Evolutionary conservation across 2,329 filamentous ascomycete species (phyloP), one percentile per base, ranked within the genome.

Genomic region (Colletotrichum sansevieriae): DNA sequence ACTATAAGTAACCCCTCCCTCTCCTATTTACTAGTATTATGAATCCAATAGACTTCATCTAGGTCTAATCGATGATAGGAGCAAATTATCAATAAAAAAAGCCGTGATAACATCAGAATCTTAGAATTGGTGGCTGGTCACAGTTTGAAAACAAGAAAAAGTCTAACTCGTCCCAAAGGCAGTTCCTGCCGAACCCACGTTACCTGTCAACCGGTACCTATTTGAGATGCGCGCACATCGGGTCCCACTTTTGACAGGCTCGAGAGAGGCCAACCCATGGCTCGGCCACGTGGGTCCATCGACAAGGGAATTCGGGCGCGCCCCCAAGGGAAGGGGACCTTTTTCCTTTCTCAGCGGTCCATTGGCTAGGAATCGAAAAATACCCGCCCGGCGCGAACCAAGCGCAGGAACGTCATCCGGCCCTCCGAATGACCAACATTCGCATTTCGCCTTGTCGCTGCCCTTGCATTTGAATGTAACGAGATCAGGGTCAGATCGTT

Each of bases 211-310:
- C 52, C 46, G 65, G 44, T 51, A 18, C 18, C 18, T 18, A 63
- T 10, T 35, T 22, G 25, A 4, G 25, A 5, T 25, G 18, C 13
- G 35, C 41, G 15, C 41, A 29, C 49, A 13, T 29, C 22, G 35
- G 8, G 18, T 52, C 33, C 65, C 60, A 58, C 20, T 64, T 63
- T 58, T 67, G 60, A 63, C 43, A 51, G 39, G 54, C 37, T 57
- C 56, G 56, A 43, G 56, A 59, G 41, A 59, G 56, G 56, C 56
- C 56, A 43, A 59, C 49, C 56, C 56, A 59, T 25, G 41, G 41
- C 29, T 35, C 56, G 44, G 47, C 18, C 52, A 68, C 60, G 65
- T 68, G 60, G 65, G 65, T 43, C 59, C n/a, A 35, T 29, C 29
- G 43, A 57, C 44, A 63, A 43, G 64, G 59, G 44, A 25, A 29